Base-by-base conservation (phyloP, 345 rosid genomes). In the Populus simonii region DNA sequence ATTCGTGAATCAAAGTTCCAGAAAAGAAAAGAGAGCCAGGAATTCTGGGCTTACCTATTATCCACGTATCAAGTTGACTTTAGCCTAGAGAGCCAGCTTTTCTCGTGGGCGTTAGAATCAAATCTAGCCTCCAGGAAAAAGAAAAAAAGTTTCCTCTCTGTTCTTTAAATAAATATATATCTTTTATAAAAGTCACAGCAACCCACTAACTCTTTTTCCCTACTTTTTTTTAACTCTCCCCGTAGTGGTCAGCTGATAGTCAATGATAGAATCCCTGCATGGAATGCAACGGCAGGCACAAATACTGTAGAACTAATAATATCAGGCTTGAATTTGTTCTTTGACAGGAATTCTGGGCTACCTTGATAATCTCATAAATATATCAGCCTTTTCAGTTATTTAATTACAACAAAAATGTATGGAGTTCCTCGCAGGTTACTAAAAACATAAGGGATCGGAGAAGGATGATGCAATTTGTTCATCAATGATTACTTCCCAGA, bases 51-150 rank as follows among this genome's bases (percentile, higher is more conserved):
- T 27, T 27, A 27, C 27, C 27, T 27, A 33, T 47, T 35, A 68
- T 67, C 8, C 51, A 36, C 1, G 2, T 65, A 33, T 43, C 13
- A 33, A 72, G 81, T 72, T 78, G 81, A 78, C 81, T 66, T 53
- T 72, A 36, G 25, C 31, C 10, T 22, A 8, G 66, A 66, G 15
- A 62, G 43, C 71, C 74, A 59, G 25, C 35, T 15, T 33, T n/a
- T 45, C 12, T 31, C 3, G 31, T 27, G 7, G 41, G 20, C 6
- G 2, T 5, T 7, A 10, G 15, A 38, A 62, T 74, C 36, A 23
- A 68, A 36, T 45, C 15, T 9, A 35, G 17, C 65, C 61, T 23
- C 55, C 75, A 13, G 6, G 4, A 0, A 33, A 33, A 33, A 33
- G 4, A 17, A 25, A 12, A 17, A 62, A 13, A 59, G 3, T 41